Base-by-base conservation (phyloP, 2,329 filamentous ascomycete genomes). In the Pyrenophora seminiperda region DNA sequence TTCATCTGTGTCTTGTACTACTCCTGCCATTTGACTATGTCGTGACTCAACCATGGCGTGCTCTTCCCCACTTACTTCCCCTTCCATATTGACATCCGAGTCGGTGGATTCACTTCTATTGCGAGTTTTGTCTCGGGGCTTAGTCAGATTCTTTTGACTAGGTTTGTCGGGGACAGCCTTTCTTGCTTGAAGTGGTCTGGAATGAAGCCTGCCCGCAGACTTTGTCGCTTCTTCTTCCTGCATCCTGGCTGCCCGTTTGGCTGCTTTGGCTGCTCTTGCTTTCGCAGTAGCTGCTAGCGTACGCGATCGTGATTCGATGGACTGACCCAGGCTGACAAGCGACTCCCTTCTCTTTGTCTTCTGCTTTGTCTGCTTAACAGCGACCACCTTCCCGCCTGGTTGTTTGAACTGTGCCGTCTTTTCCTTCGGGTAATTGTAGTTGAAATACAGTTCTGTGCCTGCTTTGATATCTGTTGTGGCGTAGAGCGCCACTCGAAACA, bases 371-470 rank as follows among this genome's bases (percentile, higher is more conserved):
- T 56, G 45, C 32, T 53, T 59, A 14, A 61, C 44, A 7, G 48
- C 53, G 33, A 59, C 46, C 6, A 52, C 33, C 18, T 52, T 56
- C 19, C 54, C 50, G 15, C 50, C 47, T 0, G 62, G 62, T 17
- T 65, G 56, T 37, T 63, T 58, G 50, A 68, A 70, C 22, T 57
- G 41, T 30, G 54, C 57, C 3, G 46, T 65, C 18, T 53, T 39
- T 29, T 65, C 58, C 19, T 59, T 50, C 0, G 56, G 50, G 38
- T 70, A 70, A 20, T 88, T 88, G 61, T 95, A 94, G 66, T 93
- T 83, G 71, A 93, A 95, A 66, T 91, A 88, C 0, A 95, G 75
- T 71, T 94, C 90, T 53, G 91, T 86, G 18, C 90, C 90, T 3
- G 82, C 78, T 50, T 81, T 78, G 63, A 94, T 88, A 32, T 87